A percentile compares a stretch with the other conserved stretches of the same genome.
These are phyloP conservation scores for Saccharomycopsis selenospora DNA, from an alignment of 805 yeast genomes.

Conservation along the genomic window DNA sequence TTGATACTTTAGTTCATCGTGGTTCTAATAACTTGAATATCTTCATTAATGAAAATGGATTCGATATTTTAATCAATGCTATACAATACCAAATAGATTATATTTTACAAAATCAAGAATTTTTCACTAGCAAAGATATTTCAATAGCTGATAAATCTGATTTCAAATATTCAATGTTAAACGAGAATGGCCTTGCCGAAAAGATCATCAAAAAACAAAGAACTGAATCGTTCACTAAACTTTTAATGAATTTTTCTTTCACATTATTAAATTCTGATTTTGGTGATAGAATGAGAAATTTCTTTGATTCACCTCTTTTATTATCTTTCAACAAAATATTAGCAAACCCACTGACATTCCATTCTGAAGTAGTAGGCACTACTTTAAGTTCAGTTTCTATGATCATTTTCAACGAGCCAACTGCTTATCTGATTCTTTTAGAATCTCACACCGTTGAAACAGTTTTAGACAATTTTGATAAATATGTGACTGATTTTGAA, in stretches of 20 bases:
- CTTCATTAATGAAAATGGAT: conserved; percentile 63
- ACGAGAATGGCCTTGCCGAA: conserved; percentile 50
- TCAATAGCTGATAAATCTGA: conserved; percentile 32
- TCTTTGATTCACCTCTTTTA: conserved; percentile 80
- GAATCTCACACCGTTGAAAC: conserved; percentile 71
- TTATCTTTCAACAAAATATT: conserved; percentile 52
- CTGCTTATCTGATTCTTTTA: conserved; percentile 70
- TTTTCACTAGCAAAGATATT: conserved; percentile 26
- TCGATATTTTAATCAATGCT: conserved; percentile 50
- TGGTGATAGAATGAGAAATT: conserved; percentile 76
- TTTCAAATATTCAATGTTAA: conserved; percentile 44
- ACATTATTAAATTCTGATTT: conserved; percentile 38
- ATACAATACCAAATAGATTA: conserved; percentile 57
- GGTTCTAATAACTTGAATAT: conserved; percentile 47
- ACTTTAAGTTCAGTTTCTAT: conserved; percentile 58
- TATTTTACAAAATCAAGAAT: conserved; percentile 52
- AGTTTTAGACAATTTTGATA: conserved; percentile 50
- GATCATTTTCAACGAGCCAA: conserved; percentile 85
- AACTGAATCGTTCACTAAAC: not conserved
- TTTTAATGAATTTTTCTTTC: not conserved
- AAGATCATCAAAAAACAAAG: conserved; percentile 27
- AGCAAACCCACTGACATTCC: conserved; percentile 52
- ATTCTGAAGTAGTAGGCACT: conserved; percentile 53
- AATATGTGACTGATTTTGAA: conserved; percentile 50
- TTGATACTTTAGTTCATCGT: conserved; percentile 38